Evolutionary conservation across 2,329 filamentous ascomycete genomes (phyloP).

Genomic region (Aureobasidium pullulans): DNA sequence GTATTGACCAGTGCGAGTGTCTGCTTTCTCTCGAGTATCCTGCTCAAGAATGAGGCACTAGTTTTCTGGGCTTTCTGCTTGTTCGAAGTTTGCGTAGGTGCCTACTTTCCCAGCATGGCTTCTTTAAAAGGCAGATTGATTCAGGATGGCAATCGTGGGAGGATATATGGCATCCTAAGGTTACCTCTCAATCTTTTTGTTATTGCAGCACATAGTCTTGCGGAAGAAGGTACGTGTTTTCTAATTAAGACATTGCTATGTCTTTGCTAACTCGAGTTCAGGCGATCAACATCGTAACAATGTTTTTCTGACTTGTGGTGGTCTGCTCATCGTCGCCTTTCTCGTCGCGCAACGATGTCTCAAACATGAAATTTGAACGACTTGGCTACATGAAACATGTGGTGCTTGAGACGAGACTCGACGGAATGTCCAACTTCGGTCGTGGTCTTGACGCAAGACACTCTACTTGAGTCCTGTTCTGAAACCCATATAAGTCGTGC

Average conservation of each 20-base stretch:
- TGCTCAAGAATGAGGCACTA: constrained; percentile 35
- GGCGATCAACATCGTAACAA: constrained; percentile 17
- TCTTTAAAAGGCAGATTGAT: constrained; percentile 48
- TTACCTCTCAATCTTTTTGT: constrained; percentile 54
- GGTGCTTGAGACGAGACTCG: neutral
- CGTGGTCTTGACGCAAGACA: neutral
- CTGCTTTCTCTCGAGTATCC: constrained; percentile 27
- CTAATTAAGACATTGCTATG: neutral
- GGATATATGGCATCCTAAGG: constrained; percentile 51
- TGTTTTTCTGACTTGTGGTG: constrained; percentile 16
- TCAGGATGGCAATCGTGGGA: constrained; percentile 47
- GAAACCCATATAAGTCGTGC: too few species aligned
- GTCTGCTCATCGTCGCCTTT: constrained; percentile 13
- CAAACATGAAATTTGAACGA: neutral
- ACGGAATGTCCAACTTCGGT: neutral
- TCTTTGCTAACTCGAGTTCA: neutral
- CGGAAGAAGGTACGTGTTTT: constrained; percentile 28
- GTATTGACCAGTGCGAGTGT: constrained; percentile 35
- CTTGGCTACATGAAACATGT: too few species aligned
- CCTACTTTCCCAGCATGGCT: constrained; percentile 52
- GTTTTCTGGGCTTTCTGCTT: constrained; percentile 52
- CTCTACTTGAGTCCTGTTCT: too few species aligned
- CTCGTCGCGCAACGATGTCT: constrained; percentile 14
- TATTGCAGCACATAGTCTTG: constrained; percentile 41
- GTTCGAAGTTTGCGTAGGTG: constrained; percentile 50